Evolutionary conservation across 768 basidiomycete genomes (phyloP).

Genomic region (Scleroderma citrinum): DNA sequence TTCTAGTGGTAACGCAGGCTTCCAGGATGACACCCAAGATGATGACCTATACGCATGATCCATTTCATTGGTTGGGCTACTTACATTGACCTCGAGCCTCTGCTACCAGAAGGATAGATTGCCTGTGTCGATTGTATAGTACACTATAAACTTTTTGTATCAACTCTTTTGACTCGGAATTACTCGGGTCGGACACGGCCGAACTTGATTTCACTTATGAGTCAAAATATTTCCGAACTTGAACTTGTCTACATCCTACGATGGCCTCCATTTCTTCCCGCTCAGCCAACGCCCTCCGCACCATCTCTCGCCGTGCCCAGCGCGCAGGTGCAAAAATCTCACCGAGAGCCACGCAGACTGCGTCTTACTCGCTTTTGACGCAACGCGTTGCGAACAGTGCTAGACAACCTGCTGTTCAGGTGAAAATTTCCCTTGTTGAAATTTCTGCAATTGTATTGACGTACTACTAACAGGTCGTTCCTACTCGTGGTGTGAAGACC

Average conservation of each 20-base stretch:
- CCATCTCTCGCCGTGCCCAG: constrained; percentile 60
- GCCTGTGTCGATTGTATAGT: neutral
- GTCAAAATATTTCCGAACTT: neutral
- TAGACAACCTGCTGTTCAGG: constrained; percentile 33
- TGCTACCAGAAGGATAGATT: neutral
- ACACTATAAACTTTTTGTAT: neutral
- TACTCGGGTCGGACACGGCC: neutral
- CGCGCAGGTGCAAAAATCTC: constrained; percentile 38
- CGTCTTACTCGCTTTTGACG: constrained; percentile 66
- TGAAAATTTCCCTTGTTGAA: constrained; percentile 10
- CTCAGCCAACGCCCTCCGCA: constrained; percentile 59
- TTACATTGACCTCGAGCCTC: neutral
- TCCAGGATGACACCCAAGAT: constrained; percentile 80
- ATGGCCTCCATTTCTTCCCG: constrained; percentile 63
- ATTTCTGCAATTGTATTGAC: neutral
- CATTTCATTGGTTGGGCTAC: neutral
- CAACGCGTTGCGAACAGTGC: constrained; percentile 31
- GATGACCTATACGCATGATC: constrained; percentile 85
- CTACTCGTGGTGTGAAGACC: constrained; percentile 82
- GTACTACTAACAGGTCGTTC: constrained; percentile 28
- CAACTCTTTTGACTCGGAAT: neutral
- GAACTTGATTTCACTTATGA: neutral
- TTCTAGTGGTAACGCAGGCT: constrained; percentile 64
- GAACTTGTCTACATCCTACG: constrained; percentile 22
- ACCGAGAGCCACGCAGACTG: constrained; percentile 36